Evolutionary conservation across 2,329 filamentous ascomycete genomes (phyloP), one percentile per base, ranked within the genome.

Genomic region (Monosporascus cannonballus): DNA sequence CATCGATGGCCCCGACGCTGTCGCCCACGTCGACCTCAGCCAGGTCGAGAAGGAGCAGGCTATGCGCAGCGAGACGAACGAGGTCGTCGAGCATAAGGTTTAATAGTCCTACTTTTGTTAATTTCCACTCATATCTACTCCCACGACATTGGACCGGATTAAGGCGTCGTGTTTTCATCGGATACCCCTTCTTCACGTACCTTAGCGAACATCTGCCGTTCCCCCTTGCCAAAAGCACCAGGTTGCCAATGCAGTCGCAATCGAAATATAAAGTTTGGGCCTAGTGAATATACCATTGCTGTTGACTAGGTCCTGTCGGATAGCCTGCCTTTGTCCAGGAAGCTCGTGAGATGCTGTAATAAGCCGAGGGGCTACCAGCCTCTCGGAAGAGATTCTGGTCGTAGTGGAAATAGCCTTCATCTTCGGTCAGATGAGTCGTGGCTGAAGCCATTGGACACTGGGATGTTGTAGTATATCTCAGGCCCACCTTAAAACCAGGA

Each of bases 1-100:
- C 69, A 86, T 86, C 67, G 83, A 86, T 59, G 83, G 81, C 39
- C 78, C 84, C 34, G 69, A 77, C 18, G 81, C 79, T 37, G 76
- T 78, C 17, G 75, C 71, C 6, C 69, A 72, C 53, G 54, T 79
- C 51, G 72, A 79, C 59, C 62, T 78, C 41, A 66, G 69, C 44
- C 67, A 74, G 64, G 66, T 75, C 50, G 73, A 76, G 66, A 74
- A 76, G 66, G 73, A 76, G 59, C 54, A 64, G 1, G 59, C 57
- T 17, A 58, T 63, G 17, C 22, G 20, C 15, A 24, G 15, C 30
- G 62, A 65, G 49, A 62, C 57, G 18, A 59, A 63, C 50, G 63
- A 65, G 20, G 53, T 64, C 4, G 73, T 55, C 24, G 41, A 48
- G 27, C 47, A 53, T 20, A 67, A 67, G 59, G 59, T 54, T 37